Evolutionary conservation across 78 protist species (phyloP).

Genomic region (Dictyostelium capitatum): DNA sequence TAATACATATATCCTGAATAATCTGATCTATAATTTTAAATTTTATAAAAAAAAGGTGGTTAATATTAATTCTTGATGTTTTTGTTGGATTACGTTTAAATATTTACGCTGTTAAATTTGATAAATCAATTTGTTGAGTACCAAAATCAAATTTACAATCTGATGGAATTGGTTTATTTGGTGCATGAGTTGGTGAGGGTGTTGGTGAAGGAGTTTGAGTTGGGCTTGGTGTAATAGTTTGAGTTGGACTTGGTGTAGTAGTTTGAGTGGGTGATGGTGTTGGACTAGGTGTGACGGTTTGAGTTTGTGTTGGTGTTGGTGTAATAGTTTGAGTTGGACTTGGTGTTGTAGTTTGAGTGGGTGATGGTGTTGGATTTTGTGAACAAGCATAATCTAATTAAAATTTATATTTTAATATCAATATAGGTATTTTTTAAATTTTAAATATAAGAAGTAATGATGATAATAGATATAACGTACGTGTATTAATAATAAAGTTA

Average conservation of each 20-base stretch:
- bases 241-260: not conserved
- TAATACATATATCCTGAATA: conserved; percentile 12
- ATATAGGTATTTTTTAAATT: not conserved
- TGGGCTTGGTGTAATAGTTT: not conserved
- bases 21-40: not conserved
- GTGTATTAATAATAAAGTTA: not conserved
- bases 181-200: not conserved
- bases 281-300: not conserved
- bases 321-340: not conserved
- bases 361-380: not conserved
- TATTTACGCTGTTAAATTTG: conserved; percentile 3
- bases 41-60: too few species aligned
- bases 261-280: not conserved
- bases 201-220: not conserved
- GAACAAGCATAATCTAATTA: not conserved
- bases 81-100: not conserved
- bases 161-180: not conserved
- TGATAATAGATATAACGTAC: too few species aligned
- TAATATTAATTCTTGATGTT: too few species aligned
- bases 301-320: not conserved
- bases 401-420: too few species aligned
- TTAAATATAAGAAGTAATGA: too few species aligned
- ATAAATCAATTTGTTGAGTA: conserved; percentile 2
- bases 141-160: not conserved
- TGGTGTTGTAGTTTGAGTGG: not conserved